phyloP scores from a whole-genome alignment of 306 rosid species.

The Abrus precatorius region DNA sequence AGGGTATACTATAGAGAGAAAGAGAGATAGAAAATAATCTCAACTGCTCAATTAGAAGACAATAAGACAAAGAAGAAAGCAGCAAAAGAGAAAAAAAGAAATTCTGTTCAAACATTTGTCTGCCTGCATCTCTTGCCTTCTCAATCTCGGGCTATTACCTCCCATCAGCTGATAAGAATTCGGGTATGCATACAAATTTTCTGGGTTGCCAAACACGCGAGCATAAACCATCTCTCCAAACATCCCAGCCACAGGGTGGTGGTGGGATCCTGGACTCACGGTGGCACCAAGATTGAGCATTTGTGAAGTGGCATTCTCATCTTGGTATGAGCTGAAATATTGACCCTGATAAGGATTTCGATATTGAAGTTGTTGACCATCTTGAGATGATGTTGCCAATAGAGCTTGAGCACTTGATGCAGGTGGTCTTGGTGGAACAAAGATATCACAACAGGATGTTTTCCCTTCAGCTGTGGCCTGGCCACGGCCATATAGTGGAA shows the following conservation, averaged over 20 bases:
- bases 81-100: constrained; percentile 84
- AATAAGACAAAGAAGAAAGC: constrained; percentile 79
- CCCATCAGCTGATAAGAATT: constrained; percentile 66
- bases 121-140: constrained; percentile 89
- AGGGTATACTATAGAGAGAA: constrained; percentile 45
- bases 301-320: constrained; percentile 62
- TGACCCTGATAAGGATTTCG: constrained; percentile 80
- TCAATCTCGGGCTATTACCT: constrained; percentile 65
- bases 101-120: constrained; percentile 84
- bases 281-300: constrained; percentile 59
- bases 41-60: constrained; percentile 62
- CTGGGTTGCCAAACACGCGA: constrained; percentile 74
- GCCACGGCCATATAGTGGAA: constrained; percentile 88
- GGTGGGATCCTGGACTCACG: constrained; percentile 57
- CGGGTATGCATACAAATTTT: constrained; percentile 60
- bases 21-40: constrained; percentile 38
- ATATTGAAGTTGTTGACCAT: constrained; percentile 72
- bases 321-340: constrained; percentile 55
- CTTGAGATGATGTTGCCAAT: constrained; percentile 51
- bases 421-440: constrained; percentile 83
- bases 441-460: constrained; percentile 50
- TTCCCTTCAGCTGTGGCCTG: constrained; percentile 53
- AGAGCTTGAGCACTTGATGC: constrained; percentile 63
- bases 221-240: constrained; percentile 82
- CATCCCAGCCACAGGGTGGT: constrained; percentile 72